Percentiles rank a stretch among this genome's conserved stretches.
phyloP scores from a whole-genome alignment of 1,284 basidiomycete species.

The Naganishia sp. region DNA sequence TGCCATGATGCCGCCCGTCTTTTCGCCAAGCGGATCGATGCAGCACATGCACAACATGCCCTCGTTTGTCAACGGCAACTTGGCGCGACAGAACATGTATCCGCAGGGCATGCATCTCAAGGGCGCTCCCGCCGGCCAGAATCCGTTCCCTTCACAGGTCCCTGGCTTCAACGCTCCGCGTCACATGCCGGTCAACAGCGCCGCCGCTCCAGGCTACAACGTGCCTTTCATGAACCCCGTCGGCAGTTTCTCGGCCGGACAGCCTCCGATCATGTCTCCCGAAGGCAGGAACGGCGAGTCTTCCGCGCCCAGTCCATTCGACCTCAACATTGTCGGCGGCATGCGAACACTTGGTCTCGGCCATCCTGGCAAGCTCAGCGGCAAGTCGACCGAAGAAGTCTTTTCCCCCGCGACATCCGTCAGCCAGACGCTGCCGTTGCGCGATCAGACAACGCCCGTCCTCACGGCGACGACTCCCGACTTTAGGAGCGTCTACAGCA shows the following conservation, averaged over 20 bases:
- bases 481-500: constrained; percentile 21
- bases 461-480: constrained; percentile 20
- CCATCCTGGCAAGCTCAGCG: constrained; percentile 14
- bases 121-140: constrained; percentile 14
- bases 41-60: constrained; percentile 25
- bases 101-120: constrained; percentile 23
- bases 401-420: constrained; percentile 17
- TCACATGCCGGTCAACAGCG: constrained; percentile 9
- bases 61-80: constrained; percentile 20
- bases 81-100: constrained; percentile 24
- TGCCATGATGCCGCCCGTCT: constrained; percentile 24
- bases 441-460: constrained; percentile 23
- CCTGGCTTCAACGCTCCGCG: constrained; percentile 27
- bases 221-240: constrained; percentile 19
- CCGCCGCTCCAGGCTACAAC: constrained; percentile 8
- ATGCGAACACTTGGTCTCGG: constrained; percentile 21
- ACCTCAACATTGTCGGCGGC: constrained; percentile 10
- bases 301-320: constrained; percentile 10
- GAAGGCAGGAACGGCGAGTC: constrained; percentile 2
- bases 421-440: constrained; percentile 14
- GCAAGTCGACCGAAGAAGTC: constrained; percentile 12
- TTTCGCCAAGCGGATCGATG: constrained; percentile 17
- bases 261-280: constrained; percentile 16
- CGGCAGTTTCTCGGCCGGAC: constrained; percentile 5
- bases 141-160: constrained; percentile 31